Evolutionary conservation across 164 flowering plant species (phyloP), one percentile per base, ranked within the genome.

Genomic region (Vitis cinerea): DNA sequence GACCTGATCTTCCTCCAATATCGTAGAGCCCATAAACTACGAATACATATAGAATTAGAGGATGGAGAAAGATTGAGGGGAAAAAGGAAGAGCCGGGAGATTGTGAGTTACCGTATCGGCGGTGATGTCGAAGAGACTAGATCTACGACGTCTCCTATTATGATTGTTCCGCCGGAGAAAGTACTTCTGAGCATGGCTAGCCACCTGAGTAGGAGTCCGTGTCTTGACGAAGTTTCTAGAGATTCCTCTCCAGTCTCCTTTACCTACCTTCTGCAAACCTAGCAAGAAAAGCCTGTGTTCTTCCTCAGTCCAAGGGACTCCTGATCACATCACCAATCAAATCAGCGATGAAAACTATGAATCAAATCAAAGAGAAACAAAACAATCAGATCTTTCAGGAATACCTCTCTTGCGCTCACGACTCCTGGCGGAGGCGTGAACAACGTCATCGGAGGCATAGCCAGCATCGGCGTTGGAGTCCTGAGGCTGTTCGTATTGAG

Each of bases 211-310:
- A 9, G 97, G 97, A 49, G 98, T 92, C 3, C 98, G 79, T 3
- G 92, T 89, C 73, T 87, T 94, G 29, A 94, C 98, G 53, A 83
- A 94, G 82, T 92, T 92, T 59, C 93, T 89, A 1, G 97, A 88
- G 51, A 94, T 94, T 16, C 93, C 94, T 81, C 97, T 87, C 98
- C 98, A 94, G 65, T 94, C 97, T 57, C 98, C 98, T 79, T 92
- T 94, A 65, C 98, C 98, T 0, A 90, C 97, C 63, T 79, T 86
- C 80, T 89, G 85, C 67, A 92, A 76, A 0, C 97, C 98, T 61
- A 86, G 44, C 72, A 94, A 59, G 74, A 94, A 94, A 8, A 89
- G 76, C 77, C 75, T 79, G 71, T 94, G 97, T 73, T 94, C 97
- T 62, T 90, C 97, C 79, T 94, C 98, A 64, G 96, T 94, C 98